phyloP scores from a whole-genome alignment of 805 yeast species.

The Yamadazyma ubonensis region DNA sequence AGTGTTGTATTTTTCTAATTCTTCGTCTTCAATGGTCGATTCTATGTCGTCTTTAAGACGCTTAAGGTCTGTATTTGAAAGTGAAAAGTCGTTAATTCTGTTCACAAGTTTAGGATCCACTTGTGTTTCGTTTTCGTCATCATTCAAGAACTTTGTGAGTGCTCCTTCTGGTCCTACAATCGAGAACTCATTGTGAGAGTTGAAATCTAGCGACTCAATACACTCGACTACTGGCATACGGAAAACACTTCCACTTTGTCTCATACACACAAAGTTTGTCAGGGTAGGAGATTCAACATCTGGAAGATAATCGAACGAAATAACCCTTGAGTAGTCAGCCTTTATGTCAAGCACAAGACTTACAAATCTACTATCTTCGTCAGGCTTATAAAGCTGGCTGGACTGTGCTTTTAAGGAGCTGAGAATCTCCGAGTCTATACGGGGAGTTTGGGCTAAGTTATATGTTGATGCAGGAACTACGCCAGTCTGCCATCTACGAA shows the following conservation, averaged over 20 bases:
- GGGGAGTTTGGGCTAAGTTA: not conserved
- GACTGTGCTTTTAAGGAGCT: constrained; percentile 36
- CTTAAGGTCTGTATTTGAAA: constrained; percentile 11
- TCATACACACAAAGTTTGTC: constrained; percentile 76
- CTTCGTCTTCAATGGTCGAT: constrained; percentile 2
- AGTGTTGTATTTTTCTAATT: not conserved
- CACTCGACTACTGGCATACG: constrained; percentile 73
- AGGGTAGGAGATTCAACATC: constrained; percentile 48
- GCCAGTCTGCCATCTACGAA: constrained; percentile 80
- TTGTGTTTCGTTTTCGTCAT: constrained; percentile 15
- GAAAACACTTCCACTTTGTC: constrained; percentile 87
- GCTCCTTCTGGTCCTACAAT: constrained; percentile 61
- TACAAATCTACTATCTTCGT: constrained; percentile 64
- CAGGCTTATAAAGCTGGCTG: constrained; percentile 35
- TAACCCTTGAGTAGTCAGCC: constrained; percentile 77
- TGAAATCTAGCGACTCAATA: constrained; percentile 60
- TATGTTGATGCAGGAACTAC: constrained; percentile 40
- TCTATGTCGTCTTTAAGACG: constrained; percentile 13
- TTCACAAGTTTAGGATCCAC: constrained; percentile 10
- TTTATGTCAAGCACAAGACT: constrained; percentile 71
- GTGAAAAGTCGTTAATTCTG: constrained; percentile 13
- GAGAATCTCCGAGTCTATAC: not conserved
- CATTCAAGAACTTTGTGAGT: constrained; percentile 41
- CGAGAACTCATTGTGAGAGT: constrained; percentile 64
- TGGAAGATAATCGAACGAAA: constrained; percentile 81